Base-by-base conservation (phyloP, 129 eudicot genomes). In the Flaveria sonorensis region DNA sequence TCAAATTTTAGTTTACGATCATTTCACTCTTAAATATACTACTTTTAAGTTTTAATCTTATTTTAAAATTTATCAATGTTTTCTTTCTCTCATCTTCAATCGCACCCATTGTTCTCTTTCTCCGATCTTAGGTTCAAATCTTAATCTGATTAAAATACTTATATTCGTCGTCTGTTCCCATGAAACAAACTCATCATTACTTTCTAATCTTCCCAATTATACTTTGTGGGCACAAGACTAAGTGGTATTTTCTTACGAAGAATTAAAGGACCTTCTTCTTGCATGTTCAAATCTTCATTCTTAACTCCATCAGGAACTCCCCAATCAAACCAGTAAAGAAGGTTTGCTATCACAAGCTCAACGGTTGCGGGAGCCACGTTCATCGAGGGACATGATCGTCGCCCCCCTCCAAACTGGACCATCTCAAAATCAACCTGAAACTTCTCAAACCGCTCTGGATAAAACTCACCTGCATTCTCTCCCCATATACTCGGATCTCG, bases 371-470 rank as follows among this genome's bases (percentile, higher is more conserved):
- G 80, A 15, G 87, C 89, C 40, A 77, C 75, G 4, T 55, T 19
- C 10, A 77, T 72, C 15, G 90, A 92, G 1, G 96, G 92, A 55
- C 91, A 88, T 0, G 88, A 79, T 72, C 96, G 81, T 30, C 91
- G 78, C 0, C 93, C 91, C 15, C 74, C 82, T 15, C 93, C 93
- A 56, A 88, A 90, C 2, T 86, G 88, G 65, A 83, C 77, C 72
- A 86, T 70, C 53, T 86, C 75, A 46, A 72, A 86, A 55, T 87
- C 94, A 2, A 83, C 59, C n/a, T 80, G 28, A 28, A 79, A 71
- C 42, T 83, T 68, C 71, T 86, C 64, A 62, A 91, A 88, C 32
- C 97, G 81, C 66, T 91, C 94, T 20, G 97, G 97, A 24, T 47
- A 55, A 52, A 91, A 91, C 68, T 84, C 85, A 8, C 71, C 87